These are phyloP conservation scores for Saturnispora bothae DNA, from an alignment of 805 yeast genomes.

Conservation along the genomic window DNA sequence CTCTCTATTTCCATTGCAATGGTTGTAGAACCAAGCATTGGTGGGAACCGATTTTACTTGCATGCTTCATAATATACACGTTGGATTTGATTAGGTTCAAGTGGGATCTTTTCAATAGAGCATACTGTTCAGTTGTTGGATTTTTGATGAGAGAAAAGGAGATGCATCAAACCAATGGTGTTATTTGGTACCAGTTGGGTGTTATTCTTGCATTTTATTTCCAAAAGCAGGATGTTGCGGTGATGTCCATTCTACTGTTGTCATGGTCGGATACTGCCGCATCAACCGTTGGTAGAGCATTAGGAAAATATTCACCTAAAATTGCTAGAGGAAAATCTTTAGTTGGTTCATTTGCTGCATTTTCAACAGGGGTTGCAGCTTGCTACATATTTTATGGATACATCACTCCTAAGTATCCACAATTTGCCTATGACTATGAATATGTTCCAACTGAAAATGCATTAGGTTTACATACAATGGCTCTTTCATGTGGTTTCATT, in stretches of 20 bases:
- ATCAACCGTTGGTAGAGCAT: conserved; percentile 81
- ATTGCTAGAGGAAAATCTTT: conserved; percentile 66
- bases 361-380: conserved; percentile 56
- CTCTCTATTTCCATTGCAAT: conserved; percentile 58
- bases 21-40: conserved; percentile 49
- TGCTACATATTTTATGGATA: conserved; percentile 62
- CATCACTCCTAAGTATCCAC: conserved; percentile 53
- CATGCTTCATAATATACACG: conserved; percentile 45
- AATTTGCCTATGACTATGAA: conserved; percentile 39
- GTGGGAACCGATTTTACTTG: conserved; percentile 45
- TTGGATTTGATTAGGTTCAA: conserved; percentile 63
- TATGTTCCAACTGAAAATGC: conserved; percentile 57
- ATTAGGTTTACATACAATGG: conserved; percentile 41
- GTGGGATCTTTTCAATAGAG: conserved; percentile 48
- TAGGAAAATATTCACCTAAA: conserved; percentile 75
- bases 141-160: conserved; percentile 81
- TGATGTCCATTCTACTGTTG: conserved; percentile 65
- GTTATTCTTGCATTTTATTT: conserved; percentile 55
- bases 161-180: conserved; percentile 67
- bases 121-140: conserved; percentile 61
- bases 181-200: conserved; percentile 79
- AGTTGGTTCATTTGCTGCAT: conserved; percentile 88
- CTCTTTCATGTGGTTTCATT: conserved; percentile 61
- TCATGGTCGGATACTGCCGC: conserved; percentile 99
- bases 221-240: conserved; percentile 71